Base-by-base conservation (phyloP, 257 asterid genomes). In the Solanum dulcamara region DNA sequence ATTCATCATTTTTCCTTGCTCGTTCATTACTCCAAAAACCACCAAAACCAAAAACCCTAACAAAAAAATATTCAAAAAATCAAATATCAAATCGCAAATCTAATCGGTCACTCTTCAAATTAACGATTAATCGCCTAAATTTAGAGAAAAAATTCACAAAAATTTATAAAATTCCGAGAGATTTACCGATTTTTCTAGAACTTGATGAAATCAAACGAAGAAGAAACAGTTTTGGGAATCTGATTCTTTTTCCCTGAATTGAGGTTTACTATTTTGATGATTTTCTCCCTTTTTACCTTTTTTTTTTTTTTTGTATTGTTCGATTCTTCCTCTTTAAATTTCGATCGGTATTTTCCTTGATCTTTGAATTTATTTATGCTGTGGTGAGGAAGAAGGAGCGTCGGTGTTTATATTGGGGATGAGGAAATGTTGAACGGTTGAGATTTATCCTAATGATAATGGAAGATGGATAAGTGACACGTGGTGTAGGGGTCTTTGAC, bases 1-100 rank as follows among this genome's bases (percentile, higher is more conserved):
- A 84, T 90, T 92, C 90, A 88, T 91, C 97, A 94, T 92, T 44
- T 75, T 75, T 9, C 60, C 82, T 44, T 90, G 93, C 68, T 94
- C 97, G 86, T 93, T 94, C 97, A 93, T 93, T 74, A 42, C 81
- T 74, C 37, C 81, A 40, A 12, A 72, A 22, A 38, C 11, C 22
- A 33, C 80, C 80, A 62, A 64, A 51, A 64, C 40, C 42, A 66
- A 68, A 75, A 44, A 7, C 60, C 80, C 82, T 44, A 75, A 75
- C 15, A 38, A 40, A 75, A 44, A 2, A 18, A 35, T n/a, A n/a
- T n/a, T 22, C 4, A 7, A 74, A 37, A 26, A 64, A 28, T 15
- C 24, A 67, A 37, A 40, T 12, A 66, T 32, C 77, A 67, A 20
- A 67, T 67, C 46, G 40, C 13, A 33, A 67, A 42, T 42, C 60